Percentiles rank a stretch among this genome's conserved stretches.
Evolutionary conservation across 257 asterid genomes (phyloP).

Genomic region (Leptodermis oblonga): DNA sequence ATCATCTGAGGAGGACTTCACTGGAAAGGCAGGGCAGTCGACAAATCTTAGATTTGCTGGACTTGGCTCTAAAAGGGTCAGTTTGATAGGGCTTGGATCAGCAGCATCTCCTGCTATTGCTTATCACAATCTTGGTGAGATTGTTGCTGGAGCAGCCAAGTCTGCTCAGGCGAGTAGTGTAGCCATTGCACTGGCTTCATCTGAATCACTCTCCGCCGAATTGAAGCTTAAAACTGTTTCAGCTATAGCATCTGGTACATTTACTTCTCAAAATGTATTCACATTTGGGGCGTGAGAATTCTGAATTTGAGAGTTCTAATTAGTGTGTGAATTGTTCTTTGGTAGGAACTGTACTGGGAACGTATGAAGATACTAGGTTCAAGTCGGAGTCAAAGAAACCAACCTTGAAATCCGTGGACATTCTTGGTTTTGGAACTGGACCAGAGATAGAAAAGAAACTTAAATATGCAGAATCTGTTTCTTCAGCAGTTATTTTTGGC

Average conservation of each 20-base stretch:
- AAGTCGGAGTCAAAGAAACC: constrained; percentile 73
- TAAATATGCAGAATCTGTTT: constrained; percentile 68
- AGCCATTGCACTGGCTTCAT: constrained; percentile 80
- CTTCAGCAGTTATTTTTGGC: constrained; percentile 76
- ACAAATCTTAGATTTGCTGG: constrained; percentile 74
- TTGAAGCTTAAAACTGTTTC: constrained; percentile 66
- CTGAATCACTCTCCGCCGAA: constrained; percentile 52
- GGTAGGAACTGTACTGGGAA: constrained; percentile 75
- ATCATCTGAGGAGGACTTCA: constrained; percentile 80
- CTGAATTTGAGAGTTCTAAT: constrained; percentile 4
- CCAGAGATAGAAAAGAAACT: constrained; percentile 82
- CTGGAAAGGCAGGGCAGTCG: constrained; percentile 87
- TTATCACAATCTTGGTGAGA: constrained; percentile 84
- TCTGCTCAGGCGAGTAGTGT: constrained; percentile 64
- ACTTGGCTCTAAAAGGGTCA: constrained; percentile 71
- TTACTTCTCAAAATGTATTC: constrained; percentile 2
- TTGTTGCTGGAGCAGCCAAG: constrained; percentile 88
- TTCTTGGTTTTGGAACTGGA: constrained; percentile 90
- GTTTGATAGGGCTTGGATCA: constrained; percentile 80
- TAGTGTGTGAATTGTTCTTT: constrained; percentile 12
- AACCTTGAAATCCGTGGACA: constrained; percentile 65
- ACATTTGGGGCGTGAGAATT: not conserved
- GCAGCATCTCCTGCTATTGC: constrained; percentile 44
- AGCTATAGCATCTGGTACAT: constrained; percentile 73
- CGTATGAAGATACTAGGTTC: constrained; percentile 82